phyloP scores from a whole-genome alignment of 2,329 filamentous ascomycete genomes.

The Stemphylium lycopersici region DNA sequence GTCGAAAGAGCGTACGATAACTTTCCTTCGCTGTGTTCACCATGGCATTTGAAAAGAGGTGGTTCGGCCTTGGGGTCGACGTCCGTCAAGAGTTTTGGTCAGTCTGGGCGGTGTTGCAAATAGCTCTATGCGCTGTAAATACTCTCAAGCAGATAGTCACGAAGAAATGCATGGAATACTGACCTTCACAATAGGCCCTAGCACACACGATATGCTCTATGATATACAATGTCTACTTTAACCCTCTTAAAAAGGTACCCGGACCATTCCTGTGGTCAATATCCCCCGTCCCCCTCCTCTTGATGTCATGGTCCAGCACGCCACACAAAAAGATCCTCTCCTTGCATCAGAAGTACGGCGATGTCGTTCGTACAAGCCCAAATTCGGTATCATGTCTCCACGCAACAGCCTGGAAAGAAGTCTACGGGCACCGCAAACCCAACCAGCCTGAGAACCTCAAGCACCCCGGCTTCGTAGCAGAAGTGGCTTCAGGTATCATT shows the following conservation, averaged over 20 bases:
- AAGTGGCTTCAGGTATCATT: conserved; percentile 9
- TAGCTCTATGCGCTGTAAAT: neutral
- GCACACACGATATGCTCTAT: neutral
- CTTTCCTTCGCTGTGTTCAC: neutral
- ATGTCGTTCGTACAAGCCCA: conserved; percentile 23
- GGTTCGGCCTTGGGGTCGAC: neutral
- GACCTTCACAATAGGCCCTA: neutral
- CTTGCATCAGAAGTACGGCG: conserved; percentile 24
- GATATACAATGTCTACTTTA: conserved; percentile 3
- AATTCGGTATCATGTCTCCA: conserved; percentile 15
- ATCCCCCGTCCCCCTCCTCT: conserved; percentile 4
- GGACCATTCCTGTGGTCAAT: conserved; percentile 4
- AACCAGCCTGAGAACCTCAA: conserved; percentile 9
- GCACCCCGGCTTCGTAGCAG: conserved; percentile 9
- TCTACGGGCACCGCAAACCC: conserved; percentile 9
- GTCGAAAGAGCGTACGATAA: neutral
- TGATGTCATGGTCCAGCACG: conserved; percentile 3
- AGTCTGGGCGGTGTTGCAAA: neutral
- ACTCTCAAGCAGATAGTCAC: neutral
- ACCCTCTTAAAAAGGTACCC: neutral
- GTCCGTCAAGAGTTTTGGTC: neutral
- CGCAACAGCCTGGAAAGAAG: conserved; percentile 13
- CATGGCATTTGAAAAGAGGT: neutral
- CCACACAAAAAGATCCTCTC: conserved; percentile 5
- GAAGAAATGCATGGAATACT: neutral